Base-by-base conservation (phyloP, 176 grass and related monocot genomes). In the Lolium multiflorum region DNA sequence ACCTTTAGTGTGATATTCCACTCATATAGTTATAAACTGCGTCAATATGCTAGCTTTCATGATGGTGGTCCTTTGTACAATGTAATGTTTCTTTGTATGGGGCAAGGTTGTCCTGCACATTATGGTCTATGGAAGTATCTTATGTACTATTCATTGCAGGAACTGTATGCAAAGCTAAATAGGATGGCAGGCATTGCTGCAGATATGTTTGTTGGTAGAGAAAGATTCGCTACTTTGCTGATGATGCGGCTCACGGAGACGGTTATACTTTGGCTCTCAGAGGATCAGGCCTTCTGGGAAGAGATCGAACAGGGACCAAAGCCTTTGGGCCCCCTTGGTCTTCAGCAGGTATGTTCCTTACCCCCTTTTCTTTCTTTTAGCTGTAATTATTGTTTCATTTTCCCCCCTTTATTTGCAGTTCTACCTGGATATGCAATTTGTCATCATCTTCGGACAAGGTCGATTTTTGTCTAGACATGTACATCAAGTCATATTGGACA, bases 401-500 rank as follows among this genome's bases (percentile, higher is more conserved):
- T 47, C 46, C 22, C 70, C 74, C 75, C 39, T 52, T 77, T 83
- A 48, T 71, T 67, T 89, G 87, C 80, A 98, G 96, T 98, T 98
- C 79, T 95, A 95, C 54, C 64, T 98, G 91, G 96, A 98, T 88
- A 98, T 98, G 96, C 96, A 98, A 87, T 98, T 98, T 74, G 91
- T 98, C 41, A 89, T 98, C 5, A 83, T 93, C 77, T 98, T 93
- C 15, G 96, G 91, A 47, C 96, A 98, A 92, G 93, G 93, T 11
- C 89, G 96, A 84, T 95, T 93, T 80, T 87, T 98, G 41, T 95
- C 96, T 87, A 84, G 96, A 67, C 91, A 93, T 85, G 96, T 98
- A n/a, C 91, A 98, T 88, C 93, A 98, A 91, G 93, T 93, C 78
- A 92, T 98, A 83, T 63, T 89, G 61, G 91, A 95, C 26, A 89